Evolutionary conservation across 805 yeast species (phyloP).

Genomic region (Schwanniomyces occidentalis): DNA sequence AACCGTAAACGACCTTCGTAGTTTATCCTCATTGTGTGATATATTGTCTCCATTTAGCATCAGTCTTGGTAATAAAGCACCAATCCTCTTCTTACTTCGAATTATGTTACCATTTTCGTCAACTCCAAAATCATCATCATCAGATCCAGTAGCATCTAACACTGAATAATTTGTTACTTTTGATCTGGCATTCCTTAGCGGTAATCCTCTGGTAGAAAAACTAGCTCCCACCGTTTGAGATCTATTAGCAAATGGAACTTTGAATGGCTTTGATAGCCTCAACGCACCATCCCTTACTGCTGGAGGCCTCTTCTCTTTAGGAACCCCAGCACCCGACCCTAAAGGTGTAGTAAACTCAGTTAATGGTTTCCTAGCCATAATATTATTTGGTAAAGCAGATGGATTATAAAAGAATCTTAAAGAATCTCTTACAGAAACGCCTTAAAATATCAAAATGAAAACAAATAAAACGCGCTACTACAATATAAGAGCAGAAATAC

Average conservation of each 20-base stretch:
- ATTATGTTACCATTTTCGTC: constrained; percentile 33
- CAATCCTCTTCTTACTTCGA: constrained; percentile 36
- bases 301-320: constrained; percentile 55
- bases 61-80: constrained; percentile 63
- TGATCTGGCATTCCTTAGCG: constrained; percentile 28
- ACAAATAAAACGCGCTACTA: too few species aligned
- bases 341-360: constrained; percentile 45
- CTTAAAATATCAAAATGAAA: too few species aligned
- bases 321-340: constrained; percentile 72
- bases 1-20: constrained; percentile 51
- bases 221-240: constrained; percentile 6
- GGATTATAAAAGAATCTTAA: too few species aligned
- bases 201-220: constrained; percentile 14
- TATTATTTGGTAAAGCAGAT: too few species aligned
- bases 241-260: constrained; percentile 53
- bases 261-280: constrained; percentile 65
- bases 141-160: constrained; percentile 17
- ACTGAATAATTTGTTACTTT: constrained; percentile 35
- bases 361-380: constrained; percentile 33
- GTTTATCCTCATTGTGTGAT: constrained; percentile 36
- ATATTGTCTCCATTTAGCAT: constrained; percentile 38
- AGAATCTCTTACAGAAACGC: too few species aligned
- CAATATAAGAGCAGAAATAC: too few species aligned
- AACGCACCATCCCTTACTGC: constrained; percentile 51
- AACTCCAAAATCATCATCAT: constrained; percentile 24